Evolutionary conservation across 208 protist species (phyloP).

Genomic region (Leishmania turanica): DNA sequence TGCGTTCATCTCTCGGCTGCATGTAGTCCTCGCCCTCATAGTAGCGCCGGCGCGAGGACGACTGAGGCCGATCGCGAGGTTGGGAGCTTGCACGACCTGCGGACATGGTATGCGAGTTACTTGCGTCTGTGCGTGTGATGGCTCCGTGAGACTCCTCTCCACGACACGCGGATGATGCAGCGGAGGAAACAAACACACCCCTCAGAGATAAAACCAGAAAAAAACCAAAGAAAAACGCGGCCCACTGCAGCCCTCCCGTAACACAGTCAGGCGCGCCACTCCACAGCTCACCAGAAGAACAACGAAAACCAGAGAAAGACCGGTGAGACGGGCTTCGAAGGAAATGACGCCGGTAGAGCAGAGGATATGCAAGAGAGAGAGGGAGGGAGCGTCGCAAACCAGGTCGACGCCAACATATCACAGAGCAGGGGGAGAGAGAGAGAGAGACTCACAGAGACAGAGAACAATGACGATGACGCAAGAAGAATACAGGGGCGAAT

Average conservation of each 20-base stretch:
- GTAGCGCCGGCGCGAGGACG: conserved; percentile 16
- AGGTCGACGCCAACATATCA: background rate
- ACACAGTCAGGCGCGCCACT: background rate
- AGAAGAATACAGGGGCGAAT: background rate
- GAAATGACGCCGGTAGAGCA: background rate
- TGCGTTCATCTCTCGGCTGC: background rate
- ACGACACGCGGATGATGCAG: background rate
- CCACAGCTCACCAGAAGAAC: background rate
- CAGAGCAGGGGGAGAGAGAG: background rate
- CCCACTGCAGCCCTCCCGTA: background rate
- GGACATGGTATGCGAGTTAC: conserved; percentile 10
- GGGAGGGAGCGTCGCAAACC: background rate
- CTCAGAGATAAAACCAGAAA: background rate
- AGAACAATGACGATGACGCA: conserved; percentile 1
- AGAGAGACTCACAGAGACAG: background rate
- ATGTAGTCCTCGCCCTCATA: conserved; percentile 13
- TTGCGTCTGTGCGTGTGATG: background rate
- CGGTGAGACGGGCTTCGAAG: background rate
- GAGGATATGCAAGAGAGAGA: background rate
- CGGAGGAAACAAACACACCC: background rate
- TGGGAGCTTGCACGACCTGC: conserved; percentile 12
- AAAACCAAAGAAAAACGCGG: background rate
- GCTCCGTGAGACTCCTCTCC: background rate
- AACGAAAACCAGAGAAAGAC: conserved; percentile 5
- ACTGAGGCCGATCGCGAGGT: conserved; percentile 16